phyloP scores from a whole-genome alignment of 305 asterid species.

The Solanum chacoense region DNA sequence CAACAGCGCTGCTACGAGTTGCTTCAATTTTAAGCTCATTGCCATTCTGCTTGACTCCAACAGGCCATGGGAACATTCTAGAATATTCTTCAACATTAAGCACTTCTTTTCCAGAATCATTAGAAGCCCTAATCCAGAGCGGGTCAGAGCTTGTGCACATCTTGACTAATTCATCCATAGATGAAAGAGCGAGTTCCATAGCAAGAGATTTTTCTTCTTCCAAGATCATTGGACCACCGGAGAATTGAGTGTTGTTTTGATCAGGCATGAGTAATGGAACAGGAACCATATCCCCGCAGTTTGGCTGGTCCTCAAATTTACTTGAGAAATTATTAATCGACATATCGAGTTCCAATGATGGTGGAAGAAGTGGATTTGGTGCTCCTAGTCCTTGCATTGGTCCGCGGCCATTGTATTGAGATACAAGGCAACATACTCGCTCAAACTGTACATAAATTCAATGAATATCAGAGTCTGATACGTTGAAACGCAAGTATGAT shows the following conservation, averaged over 20 bases:
- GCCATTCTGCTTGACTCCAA: conserved; percentile 21
- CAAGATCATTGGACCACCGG: conserved; percentile 35
- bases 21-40: conserved; percentile 51
- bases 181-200: conserved; percentile 55
- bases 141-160: conserved; percentile 62
- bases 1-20: conserved; percentile 53
- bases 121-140: conserved; percentile 38
- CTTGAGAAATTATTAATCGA: conserved; percentile 28
- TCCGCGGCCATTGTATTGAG: conserved; percentile 53
- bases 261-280: conserved; percentile 44
- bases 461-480: background rate
- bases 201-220: conserved; percentile 71
- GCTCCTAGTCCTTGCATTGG: conserved; percentile 38
- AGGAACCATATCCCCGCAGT: conserved; percentile 35
- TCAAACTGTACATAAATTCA: conserved; percentile 37
- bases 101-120: conserved; percentile 21
- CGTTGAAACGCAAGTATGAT: background rate
- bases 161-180: conserved; percentile 46
- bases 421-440: conserved; percentile 46
- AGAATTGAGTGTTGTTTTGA: conserved; percentile 22
- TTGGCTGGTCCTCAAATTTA: conserved; percentile 36
- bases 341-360: conserved; percentile 61
- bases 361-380: conserved; percentile 20
- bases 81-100: conserved; percentile 66
- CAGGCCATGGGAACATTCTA: conserved; percentile 54